Base-by-base conservation (phyloP, 768 basidiomycete genomes). In the Crassisporium funariophilum region DNA sequence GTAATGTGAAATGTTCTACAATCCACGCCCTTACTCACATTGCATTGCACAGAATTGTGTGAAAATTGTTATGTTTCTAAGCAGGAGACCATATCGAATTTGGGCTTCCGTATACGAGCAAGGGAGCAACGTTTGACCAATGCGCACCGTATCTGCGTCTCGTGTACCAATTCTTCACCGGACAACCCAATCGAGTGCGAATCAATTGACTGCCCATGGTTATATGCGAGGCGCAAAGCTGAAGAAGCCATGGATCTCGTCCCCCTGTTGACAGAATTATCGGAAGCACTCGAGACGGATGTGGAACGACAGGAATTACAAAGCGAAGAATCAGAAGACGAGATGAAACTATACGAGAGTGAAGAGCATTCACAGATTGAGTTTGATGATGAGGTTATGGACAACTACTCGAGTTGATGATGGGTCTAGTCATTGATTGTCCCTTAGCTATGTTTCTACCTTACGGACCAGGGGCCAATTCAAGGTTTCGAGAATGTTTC, bases 151-250 rank as follows among this genome's bases (percentile, higher is more conserved):
- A 72, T 93, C 23, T 98, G 95, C 61, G 70, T 71, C 6, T 81
- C 84, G 2, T 98, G 95, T 62, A 71, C 83, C 4, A 68, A 70
- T 3, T 74, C 72, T 0, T 73, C 83, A 2, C 65, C 72, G 4
- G 68, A 66, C 10, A 90, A 91, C 46, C 74, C 77, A 0, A 77
- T 84, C 36, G 64, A 77, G 24, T 98, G 95, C 66, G 83, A 88
- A 57, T 91, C 90, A 6, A 69, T 90, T 36, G 93, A 97, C 59
- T 98, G 95, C 61, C 79, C 86, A 0, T 87, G 90, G 82, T 64
- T 93, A 24, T 97, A 82, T 55, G 78, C 84, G 22, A 73, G 91
- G 25, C 79, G 77, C 50, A 84, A 81, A 55, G 71, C 76, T 4
- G 82, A 85, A 40, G 61, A 61, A 19, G 69, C 67, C 43, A 54